phyloP scores from a whole-genome alignment of 495 filamentous ascomycete species.

The Monascus purpureus region DNA sequence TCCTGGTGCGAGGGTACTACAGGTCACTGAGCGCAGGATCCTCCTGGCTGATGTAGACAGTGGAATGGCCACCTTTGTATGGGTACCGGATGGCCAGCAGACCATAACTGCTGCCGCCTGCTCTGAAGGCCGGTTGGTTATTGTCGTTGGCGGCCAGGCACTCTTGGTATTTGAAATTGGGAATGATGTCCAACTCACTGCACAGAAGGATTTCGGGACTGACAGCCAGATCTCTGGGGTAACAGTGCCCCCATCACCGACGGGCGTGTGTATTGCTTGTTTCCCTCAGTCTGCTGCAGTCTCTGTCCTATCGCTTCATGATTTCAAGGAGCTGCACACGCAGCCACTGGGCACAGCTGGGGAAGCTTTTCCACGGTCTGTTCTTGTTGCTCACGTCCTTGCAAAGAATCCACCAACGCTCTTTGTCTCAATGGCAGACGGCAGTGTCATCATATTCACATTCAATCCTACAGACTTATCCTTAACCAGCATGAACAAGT shows the following conservation, averaged over 20 bases:
- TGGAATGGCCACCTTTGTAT: constrained; percentile 52
- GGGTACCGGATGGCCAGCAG: constrained; percentile 43
- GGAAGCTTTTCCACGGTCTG: constrained; percentile 66
- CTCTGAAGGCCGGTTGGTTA: constrained; percentile 49
- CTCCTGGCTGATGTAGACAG: constrained; percentile 53
- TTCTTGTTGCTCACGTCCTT: constrained; percentile 64
- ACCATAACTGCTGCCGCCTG: constrained; percentile 68
- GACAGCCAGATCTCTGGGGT: constrained; percentile 75
- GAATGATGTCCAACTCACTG: constrained; percentile 39
- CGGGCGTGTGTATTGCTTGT: constrained; percentile 54
- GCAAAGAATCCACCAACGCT: constrained; percentile 51
- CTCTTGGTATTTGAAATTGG: constrained; percentile 52
- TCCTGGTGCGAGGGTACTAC: constrained; percentile 48
- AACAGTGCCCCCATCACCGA: constrained; percentile 39
- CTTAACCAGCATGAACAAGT: constrained; percentile 59
- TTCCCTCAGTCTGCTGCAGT: constrained; percentile 72
- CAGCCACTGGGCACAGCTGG: constrained; percentile 43
- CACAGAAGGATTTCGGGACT: constrained; percentile 43
- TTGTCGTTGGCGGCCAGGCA: constrained; percentile 56
- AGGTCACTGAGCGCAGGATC: constrained; percentile 56
- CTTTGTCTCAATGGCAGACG: constrained; percentile 90
- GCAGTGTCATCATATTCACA: constrained; percentile 75
- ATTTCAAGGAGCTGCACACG: constrained; percentile 47
- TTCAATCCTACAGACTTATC: constrained; percentile 43
- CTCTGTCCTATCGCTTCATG: constrained; percentile 50